These are phyloP conservation scores for Colletotrichum melonis DNA, from an alignment of 2,329 filamentous ascomycete species.

Conservation along the genomic window DNA sequence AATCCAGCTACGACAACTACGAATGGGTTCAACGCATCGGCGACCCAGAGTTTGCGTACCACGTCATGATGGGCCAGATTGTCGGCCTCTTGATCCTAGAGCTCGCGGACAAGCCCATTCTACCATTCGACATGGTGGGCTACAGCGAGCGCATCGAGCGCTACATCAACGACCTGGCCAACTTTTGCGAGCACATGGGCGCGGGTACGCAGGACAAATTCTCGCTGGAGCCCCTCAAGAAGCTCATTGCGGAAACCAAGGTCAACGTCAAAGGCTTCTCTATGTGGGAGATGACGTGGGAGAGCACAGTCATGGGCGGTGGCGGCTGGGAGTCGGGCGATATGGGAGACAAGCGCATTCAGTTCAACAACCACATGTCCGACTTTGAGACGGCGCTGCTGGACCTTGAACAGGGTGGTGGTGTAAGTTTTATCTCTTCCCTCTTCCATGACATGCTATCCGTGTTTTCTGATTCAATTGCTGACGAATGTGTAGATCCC, in stretches of 20 bases:
- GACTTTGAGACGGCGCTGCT: conserved; percentile 86
- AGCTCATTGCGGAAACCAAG: conserved; percentile 72
- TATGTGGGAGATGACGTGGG: conserved; percentile 83
- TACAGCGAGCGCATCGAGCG: conserved; percentile 75
- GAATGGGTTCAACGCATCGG: conserved; percentile 85
- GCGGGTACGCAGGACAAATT: conserved; percentile 68
- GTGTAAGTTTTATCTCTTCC: conserved; percentile 63
- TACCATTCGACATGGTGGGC: conserved; percentile 82
- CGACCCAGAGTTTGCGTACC: conserved; percentile 86
- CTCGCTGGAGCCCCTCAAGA: conserved; percentile 69
- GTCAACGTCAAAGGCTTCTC: conserved; percentile 73
- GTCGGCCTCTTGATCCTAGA: conserved; percentile 87
- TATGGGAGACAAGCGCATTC: conserved; percentile 74
- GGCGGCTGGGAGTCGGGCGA: conserved; percentile 81
- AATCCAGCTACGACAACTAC: conserved; percentile 91
- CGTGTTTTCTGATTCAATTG: conserved; percentile 23
- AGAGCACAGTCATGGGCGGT: conserved; percentile 74
- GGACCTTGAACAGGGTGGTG: conserved; percentile 77
- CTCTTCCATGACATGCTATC: conserved; percentile 3
- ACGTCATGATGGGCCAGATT: conserved; percentile 81
- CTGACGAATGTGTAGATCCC: conserved; percentile 67
- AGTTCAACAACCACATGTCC: conserved; percentile 83
- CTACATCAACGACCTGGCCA: conserved; percentile 72
- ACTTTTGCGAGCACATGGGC: conserved; percentile 26
- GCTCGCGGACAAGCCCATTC: conserved; percentile 80